These are phyloP conservation scores for Herpetomonas samuelpessoai DNA, from an alignment of 208 protist genomes.

Conservation along the genomic window DNA sequence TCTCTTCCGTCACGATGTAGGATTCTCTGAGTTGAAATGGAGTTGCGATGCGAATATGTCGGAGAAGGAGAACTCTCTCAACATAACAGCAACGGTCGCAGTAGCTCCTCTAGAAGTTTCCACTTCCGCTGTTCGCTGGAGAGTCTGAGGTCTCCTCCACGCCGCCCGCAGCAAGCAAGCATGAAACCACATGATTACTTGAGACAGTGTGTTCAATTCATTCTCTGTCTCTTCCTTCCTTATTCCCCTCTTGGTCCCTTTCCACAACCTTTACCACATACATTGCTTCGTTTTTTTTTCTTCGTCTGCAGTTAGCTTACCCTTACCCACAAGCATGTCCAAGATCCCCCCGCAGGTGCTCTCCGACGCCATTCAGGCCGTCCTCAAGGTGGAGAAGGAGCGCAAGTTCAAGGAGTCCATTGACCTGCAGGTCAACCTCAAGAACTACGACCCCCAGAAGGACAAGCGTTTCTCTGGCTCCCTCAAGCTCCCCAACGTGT, in stretches of 20 bases:
- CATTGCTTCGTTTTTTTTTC: background rate
- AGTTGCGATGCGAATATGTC: too few relatives aligned
- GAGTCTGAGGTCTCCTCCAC: too few relatives aligned
- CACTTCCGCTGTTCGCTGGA: too few relatives aligned
- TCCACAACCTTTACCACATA: background rate
- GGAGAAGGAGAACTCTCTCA: too few relatives aligned
- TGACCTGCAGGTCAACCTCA: conserved; percentile 99
- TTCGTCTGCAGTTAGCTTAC: conserved; percentile 1
- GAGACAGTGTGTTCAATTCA: background rate
- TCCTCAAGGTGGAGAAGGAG: conserved; percentile 63
- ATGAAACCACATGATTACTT: too few relatives aligned
- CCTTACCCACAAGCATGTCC: conserved; percentile 37
- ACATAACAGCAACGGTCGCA: too few relatives aligned
- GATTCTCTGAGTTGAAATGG: too few relatives aligned
- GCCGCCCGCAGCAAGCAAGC: too few relatives aligned
- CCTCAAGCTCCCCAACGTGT: conserved; percentile 93
- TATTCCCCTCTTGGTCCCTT: conserved; percentile 3
- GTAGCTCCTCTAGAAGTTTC: too few relatives aligned
- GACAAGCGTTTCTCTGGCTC: conserved; percentile 99
- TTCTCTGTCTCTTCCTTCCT: background rate
- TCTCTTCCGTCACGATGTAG: too few relatives aligned
- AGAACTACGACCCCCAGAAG: conserved; percentile 99
- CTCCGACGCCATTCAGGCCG: conserved; percentile 54
- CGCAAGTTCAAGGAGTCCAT: conserved; percentile 98
- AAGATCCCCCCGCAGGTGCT: conserved; percentile 65